These are phyloP conservation scores for Herpotrichia juniperi DNA, from an alignment of 2,329 filamentous ascomycete genomes.

Conservation along the genomic window DNA sequence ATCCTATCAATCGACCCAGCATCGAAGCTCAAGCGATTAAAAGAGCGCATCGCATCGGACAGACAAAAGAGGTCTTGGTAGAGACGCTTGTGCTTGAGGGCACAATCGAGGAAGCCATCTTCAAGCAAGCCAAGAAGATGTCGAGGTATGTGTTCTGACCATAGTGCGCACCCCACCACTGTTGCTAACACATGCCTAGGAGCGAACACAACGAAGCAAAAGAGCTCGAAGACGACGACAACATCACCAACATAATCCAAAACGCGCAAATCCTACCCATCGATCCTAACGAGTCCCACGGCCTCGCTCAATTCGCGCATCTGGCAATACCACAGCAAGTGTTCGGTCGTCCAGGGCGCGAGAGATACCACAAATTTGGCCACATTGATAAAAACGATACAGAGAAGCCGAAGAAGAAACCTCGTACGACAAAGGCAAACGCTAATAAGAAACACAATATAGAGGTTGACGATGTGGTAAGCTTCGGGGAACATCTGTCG, in stretches of 20 bases:
- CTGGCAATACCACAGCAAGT: constrained; percentile 51
- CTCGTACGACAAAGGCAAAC: background rate
- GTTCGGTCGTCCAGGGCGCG: constrained; percentile 46
- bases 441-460: background rate
- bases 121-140: constrained; percentile 76
- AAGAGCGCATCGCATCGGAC: constrained; percentile 85
- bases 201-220: constrained; percentile 61
- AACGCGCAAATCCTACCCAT: constrained; percentile 58
- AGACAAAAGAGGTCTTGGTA: constrained; percentile 77
- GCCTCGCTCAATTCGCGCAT: constrained; percentile 47
- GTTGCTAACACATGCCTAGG: background rate
- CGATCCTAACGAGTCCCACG: constrained; percentile 36
- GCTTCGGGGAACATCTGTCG: background rate
- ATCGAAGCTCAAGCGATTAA: constrained; percentile 92
- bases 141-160: constrained; percentile 55
- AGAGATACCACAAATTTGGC: constrained; percentile 12
- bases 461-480: background rate
- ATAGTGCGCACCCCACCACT: background rate
- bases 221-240: constrained; percentile 63
- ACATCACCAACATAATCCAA: constrained; percentile 65
- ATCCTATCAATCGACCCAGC: constrained; percentile 82
- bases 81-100: constrained; percentile 82
- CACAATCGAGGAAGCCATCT: constrained; percentile 85
- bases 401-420: constrained; percentile 2
- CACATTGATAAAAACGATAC: constrained; percentile 5